Evolutionary conservation across 2,329 filamentous ascomycete species (phyloP), one percentile per base, ranked within the genome.

Genomic region (Trichophyton rubrum): DNA sequence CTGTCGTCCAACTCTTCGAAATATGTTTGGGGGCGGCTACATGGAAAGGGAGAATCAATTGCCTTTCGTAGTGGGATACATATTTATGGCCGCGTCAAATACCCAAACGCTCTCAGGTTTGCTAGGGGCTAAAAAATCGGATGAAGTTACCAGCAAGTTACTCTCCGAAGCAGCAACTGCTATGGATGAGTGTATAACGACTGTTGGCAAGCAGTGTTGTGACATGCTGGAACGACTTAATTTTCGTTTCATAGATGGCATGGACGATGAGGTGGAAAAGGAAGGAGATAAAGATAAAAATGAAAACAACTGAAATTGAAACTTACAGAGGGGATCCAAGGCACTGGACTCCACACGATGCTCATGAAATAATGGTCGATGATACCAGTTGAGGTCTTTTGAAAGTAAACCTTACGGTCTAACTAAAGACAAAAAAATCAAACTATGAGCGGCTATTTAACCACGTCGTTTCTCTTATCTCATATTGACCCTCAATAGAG

Each of bases 1-100:
- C 67, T 73, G 71, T 55, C 67, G 72, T 15, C 55, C 67, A 0
- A 8, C 70, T 0, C 67, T 79, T 6, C 62, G 64, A 15, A 27
- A 70, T n/a, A 63, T 73, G 7, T 75, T 66, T 62, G 71, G 69
- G 0, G 64, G 69, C 0, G 66, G 62, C 1, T 78, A 77, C 60
- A 61, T 77, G 2, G 69, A 75, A 53, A 66, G 65, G 11, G 73
- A 78, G 62, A 70, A 51, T 35, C 68, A 78, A 62, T 67, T 79
- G 3, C 74, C 76, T 0, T 76, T 69, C 27, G 51, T 78, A 0
- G 72, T 77, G 1, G 73, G 72, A 2, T 78, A 71, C 58, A 71
- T 78, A 22, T 70, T 78, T 57, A 68, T 70, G 64, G 67, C 68
- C 3, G 70, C 70, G 1, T 63, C 56, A 38, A 58, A 59, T 30